These are phyloP conservation scores for Entamoeba histolytica DNA, from an alignment of 208 protist species.

Conservation along the genomic window DNA sequence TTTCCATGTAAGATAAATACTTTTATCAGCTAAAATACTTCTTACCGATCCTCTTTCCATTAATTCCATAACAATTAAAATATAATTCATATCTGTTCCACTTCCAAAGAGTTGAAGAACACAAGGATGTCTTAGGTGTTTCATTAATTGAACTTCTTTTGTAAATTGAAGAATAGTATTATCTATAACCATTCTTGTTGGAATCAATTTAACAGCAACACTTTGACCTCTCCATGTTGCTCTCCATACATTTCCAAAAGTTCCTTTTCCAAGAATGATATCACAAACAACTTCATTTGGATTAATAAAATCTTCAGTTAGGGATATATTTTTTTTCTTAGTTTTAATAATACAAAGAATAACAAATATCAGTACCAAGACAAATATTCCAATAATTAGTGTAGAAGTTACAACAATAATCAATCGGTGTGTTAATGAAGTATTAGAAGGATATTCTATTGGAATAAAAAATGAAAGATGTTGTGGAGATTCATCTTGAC, in stretches of 20 bases:
- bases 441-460: not conserved
- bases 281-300: not conserved
- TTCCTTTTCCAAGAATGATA: conserved; percentile 5
- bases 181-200: not conserved
- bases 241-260: conserved; percentile 1
- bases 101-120: conserved; percentile 39
- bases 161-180: conserved; percentile 18
- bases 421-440: not conserved
- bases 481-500: not conserved
- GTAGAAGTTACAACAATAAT: not conserved
- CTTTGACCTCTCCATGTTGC: conserved; percentile 14
- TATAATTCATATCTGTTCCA: conserved; percentile 28
- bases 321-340: not conserved
- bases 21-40: conserved; percentile 3
- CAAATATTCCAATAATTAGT: not conserved
- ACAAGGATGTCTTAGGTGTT: conserved; percentile 29
- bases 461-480: not conserved
- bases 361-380: not conserved
- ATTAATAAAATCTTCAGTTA: not conserved
- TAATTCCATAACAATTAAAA: conserved; percentile 37
- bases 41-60: conserved; percentile 13
- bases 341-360: not conserved
- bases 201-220: conserved; percentile 23
- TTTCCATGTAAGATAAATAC: not conserved
- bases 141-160: conserved; percentile 27